These are phyloP conservation scores for Yamadazyma friedrichii DNA, from an alignment of 1,139 yeast genomes.

Conservation along the genomic window DNA sequence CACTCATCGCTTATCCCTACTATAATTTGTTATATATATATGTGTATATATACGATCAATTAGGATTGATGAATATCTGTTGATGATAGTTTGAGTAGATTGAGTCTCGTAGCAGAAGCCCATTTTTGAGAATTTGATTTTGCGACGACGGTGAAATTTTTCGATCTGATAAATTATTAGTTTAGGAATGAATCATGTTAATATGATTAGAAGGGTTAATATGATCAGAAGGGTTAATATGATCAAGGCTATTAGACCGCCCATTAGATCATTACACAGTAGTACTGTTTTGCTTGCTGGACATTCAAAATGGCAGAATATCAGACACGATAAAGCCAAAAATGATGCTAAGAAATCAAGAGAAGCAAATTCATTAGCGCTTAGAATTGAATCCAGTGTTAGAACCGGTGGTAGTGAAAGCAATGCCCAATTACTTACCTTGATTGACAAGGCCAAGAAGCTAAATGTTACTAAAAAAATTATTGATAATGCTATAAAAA, in stretches of 20 bases:
- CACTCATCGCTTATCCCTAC: conserved; percentile 5
- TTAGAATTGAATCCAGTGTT: conserved; percentile 72
- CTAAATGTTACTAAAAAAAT: conserved; percentile 80
- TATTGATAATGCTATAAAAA: conserved; percentile 79
- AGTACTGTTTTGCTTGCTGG: conserved; percentile 46
- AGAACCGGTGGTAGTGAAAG: conserved; percentile 54
- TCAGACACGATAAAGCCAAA: conserved; percentile 90
- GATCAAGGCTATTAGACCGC: not conserved
- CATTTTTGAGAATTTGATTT: not conserved
- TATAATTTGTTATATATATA: no score
- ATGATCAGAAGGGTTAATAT: not conserved
- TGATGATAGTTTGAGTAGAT: no score
- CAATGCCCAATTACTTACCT: conserved; percentile 71
- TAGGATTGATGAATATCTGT: not conserved
- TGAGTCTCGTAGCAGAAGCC: no score
- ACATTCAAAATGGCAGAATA: conserved; percentile 94
- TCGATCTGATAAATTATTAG: not conserved
- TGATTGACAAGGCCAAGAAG: conserved; percentile 76
- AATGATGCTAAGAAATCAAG: conserved; percentile 80
- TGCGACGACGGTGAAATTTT: conserved; percentile 1
- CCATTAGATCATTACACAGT: not conserved
- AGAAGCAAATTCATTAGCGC: conserved; percentile 69
- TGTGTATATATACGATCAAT: no score
- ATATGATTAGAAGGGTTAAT: not conserved
- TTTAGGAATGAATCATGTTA: not conserved